Conservation (phyloP, 2,329 filamentous ascomycete species). For the Fusarium paranaense region DNA sequence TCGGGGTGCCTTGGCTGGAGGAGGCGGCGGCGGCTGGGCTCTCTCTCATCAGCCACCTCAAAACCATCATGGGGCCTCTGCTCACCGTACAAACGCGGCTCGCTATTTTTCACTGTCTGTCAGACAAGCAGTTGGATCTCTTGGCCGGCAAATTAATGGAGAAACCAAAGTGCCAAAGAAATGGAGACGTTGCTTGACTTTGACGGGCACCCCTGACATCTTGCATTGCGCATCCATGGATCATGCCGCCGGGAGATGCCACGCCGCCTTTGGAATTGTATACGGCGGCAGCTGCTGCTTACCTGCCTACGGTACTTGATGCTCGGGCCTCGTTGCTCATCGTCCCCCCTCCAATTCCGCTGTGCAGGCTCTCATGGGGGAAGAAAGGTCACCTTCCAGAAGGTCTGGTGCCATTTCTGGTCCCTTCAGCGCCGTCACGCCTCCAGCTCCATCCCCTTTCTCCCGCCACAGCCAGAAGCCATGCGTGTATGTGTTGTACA, state of each 20-base stretch:
- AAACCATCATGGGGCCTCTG: neutral
- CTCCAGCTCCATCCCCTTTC: conserved; percentile 31
- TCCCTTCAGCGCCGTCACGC: conserved; percentile 15
- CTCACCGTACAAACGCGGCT: conserved; percentile 31
- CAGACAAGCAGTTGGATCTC: conserved; percentile 15
- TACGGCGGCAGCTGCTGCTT: neutral
- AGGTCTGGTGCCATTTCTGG: conserved; percentile 22
- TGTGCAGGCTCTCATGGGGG: conserved; percentile 13
- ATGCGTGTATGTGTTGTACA: conserved; percentile 27
- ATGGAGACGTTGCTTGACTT: conserved; percentile 21
- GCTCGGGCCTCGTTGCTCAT: conserved; percentile 15
- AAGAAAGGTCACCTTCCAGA: conserved; percentile 19
- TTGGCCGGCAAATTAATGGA: conserved; percentile 11
- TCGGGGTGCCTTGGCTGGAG: conserved; percentile 20
- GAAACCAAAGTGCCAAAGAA: conserved; percentile 28
- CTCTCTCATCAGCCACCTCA: conserved; percentile 31
- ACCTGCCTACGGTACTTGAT: neutral
- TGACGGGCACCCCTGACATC: conserved; percentile 23
- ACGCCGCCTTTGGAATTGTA: conserved; percentile 2
- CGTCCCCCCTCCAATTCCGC: conserved; percentile 16
- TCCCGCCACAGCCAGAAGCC: conserved; percentile 10
- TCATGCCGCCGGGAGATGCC: conserved; percentile 22
- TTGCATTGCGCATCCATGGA: conserved; percentile 24
- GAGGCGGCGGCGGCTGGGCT: conserved; percentile 11
- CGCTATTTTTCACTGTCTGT: conserved; percentile 5